These are phyloP conservation scores for Tympanopsis confertula DNA, from an alignment of 2,329 filamentous ascomycete genomes.

Conservation along the genomic window DNA sequence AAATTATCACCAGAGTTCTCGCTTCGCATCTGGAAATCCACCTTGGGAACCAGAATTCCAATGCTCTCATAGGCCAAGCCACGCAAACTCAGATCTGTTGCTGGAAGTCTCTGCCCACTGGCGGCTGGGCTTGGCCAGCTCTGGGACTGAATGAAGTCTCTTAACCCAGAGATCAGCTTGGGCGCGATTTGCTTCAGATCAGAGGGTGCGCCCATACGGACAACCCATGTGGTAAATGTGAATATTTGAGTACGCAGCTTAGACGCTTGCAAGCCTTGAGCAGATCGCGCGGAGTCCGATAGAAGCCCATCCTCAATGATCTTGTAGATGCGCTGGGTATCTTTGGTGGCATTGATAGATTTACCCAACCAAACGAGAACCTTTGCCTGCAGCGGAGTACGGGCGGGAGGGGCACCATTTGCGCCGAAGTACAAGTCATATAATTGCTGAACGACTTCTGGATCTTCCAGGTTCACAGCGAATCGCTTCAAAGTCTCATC, in stretches of 20 bases:
- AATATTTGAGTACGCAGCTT: background rate
- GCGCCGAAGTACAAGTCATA: slow-evolving; percentile 61
- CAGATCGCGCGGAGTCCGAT: background rate
- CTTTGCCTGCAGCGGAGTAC: background rate
- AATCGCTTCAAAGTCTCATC: slow-evolving; percentile 81
- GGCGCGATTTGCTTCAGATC: background rate
- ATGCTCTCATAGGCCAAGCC: slow-evolving; percentile 71
- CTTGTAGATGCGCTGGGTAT: background rate
- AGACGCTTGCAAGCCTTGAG: background rate
- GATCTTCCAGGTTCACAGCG: slow-evolving; percentile 62
- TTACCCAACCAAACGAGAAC: background rate
- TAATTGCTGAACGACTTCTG: slow-evolving; percentile 47
- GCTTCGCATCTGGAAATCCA: background rate
- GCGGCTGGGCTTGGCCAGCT: background rate
- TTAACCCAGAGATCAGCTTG: background rate
- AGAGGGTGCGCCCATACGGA: background rate
- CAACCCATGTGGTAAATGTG: slow-evolving; percentile 1
- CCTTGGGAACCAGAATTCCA: slow-evolving; percentile 52
- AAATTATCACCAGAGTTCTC: background rate
- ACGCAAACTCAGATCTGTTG: background rate
- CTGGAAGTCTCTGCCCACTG: background rate
- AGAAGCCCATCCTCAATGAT: background rate
- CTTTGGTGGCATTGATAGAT: background rate
- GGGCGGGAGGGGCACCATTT: background rate
- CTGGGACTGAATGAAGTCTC: slow-evolving; percentile 1